Conservation (phyloP, 495 filamentous ascomycete species). For the Talaromyces wortmannii region DNA sequence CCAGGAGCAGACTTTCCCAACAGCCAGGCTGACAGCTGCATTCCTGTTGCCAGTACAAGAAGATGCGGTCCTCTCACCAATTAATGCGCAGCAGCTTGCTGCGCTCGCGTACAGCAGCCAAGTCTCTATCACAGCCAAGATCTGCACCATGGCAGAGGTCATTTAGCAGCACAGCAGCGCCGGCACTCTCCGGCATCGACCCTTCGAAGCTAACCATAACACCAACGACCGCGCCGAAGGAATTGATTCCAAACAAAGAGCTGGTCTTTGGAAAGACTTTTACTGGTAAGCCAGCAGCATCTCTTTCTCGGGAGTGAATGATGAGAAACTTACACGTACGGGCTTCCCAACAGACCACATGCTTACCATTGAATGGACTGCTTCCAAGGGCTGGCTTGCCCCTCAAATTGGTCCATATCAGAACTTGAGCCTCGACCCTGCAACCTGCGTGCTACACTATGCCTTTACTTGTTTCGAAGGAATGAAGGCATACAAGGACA, state of each 20-base stretch:
- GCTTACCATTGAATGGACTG: conserved; percentile 92
- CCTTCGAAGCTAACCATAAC: conserved; percentile 66
- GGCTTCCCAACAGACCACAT: conserved; percentile 68
- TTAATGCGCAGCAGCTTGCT: conserved; percentile 30
- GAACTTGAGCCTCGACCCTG: conserved; percentile 91
- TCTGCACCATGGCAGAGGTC: conserved; percentile 30
- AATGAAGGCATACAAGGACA: conserved; percentile 96
- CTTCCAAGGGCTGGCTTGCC: conserved; percentile 68
- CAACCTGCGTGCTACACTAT: conserved; percentile 97
- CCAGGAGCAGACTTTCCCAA: not conserved
- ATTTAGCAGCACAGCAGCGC: conserved; percentile 54
- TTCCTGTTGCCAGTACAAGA: not conserved
- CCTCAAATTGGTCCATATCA: conserved; percentile 88
- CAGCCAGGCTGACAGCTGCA: not conserved
- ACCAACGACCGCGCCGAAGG: conserved; percentile 69
- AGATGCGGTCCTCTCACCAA: conserved; percentile 36
- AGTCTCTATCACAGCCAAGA: conserved; percentile 15
- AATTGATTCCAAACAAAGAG: conserved; percentile 62
- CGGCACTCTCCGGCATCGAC: conserved; percentile 59
- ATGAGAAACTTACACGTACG: not conserved
- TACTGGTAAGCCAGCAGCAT: conserved; percentile 51
- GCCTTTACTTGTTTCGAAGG: conserved; percentile 96
- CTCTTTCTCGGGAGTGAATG: not conserved
- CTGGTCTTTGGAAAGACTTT: conserved; percentile 85
- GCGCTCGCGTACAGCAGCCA: not conserved